Percentiles rank a stretch among this genome's conserved stretches.
Evolutionary conservation across 1,284 basidiomycete species (phyloP).

Genomic region (Schizopora paradoxa): DNA sequence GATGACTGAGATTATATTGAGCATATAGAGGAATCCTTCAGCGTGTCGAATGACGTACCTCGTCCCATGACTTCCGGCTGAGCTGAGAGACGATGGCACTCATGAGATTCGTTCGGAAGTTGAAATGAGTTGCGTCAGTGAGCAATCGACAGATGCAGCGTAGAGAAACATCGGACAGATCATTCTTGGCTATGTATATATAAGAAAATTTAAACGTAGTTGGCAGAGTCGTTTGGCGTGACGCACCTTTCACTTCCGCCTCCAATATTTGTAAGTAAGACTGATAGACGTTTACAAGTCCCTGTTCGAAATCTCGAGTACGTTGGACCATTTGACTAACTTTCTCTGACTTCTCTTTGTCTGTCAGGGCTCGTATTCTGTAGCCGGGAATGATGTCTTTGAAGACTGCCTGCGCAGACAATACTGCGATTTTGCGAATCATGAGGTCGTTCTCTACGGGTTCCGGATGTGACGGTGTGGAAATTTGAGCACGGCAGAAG

Average conservation of each 20-base stretch:
- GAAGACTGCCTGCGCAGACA: constrained; percentile 92
- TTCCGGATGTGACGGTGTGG: constrained; percentile 58
- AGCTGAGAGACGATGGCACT: constrained; percentile 79
- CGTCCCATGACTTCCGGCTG: constrained; percentile 85
- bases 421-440: constrained; percentile 83
- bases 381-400: constrained; percentile 94
- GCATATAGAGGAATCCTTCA: constrained; percentile 2
- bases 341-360: constrained; percentile 87
- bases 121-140: constrained; percentile 89
- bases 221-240: too few relatives aligned
- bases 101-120: constrained; percentile 93
- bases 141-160: constrained; percentile 87
- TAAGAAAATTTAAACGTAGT: constrained; percentile 1
- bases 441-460: constrained; percentile 74
- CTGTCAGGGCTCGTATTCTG: constrained; percentile 84
- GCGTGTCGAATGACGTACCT: constrained; percentile 42
- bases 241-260: constrained; percentile 77
- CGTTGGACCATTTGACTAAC: constrained; percentile 90
- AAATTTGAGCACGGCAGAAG: constrained; percentile 71
- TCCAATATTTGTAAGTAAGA: constrained; percentile 84
- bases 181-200: constrained; percentile 53
- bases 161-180: constrained; percentile 68
- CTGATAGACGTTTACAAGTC: constrained; percentile 89
- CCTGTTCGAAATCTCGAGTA: constrained; percentile 94
- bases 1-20: constrained; percentile 50